Conservation (phyloP, 495 filamentous ascomycete species). For the Baudoinia panamericana region DNA sequence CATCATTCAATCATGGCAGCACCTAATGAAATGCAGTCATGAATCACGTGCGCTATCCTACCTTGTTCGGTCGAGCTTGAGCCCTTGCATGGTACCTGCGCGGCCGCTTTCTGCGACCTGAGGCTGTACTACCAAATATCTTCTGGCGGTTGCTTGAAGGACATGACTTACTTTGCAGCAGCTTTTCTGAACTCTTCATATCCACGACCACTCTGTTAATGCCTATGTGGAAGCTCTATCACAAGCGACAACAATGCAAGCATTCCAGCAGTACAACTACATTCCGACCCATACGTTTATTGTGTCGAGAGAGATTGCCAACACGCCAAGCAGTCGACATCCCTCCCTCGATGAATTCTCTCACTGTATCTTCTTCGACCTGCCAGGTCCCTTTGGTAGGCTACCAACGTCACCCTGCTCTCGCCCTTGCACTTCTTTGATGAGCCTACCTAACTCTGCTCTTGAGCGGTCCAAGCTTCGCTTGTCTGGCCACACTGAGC, state of each 20-base stretch:
- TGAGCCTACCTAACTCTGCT: conserved; percentile 2
- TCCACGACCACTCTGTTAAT: neutral
- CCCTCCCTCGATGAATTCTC: conserved; percentile 4
- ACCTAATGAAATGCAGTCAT: too few relatives aligned
- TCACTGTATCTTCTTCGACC: conserved; percentile 10
- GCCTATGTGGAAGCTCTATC: too few relatives aligned
- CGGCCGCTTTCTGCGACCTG: conserved; percentile 6
- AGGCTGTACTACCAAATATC: conserved; percentile 10
- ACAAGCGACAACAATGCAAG: conserved; percentile 2
- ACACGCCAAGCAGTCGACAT: conserved; percentile 11
- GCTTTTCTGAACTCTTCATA: neutral
- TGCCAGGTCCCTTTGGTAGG: too few relatives aligned
- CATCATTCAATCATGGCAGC: too few relatives aligned
- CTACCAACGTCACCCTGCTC: conserved; percentile 12
- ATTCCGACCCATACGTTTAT: conserved; percentile 6
- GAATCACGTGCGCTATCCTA: too few relatives aligned
- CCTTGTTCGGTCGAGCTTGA: neutral
- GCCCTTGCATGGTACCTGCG: conserved; percentile 4
- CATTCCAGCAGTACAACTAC: conserved; percentile 4
- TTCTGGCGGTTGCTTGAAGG: too few relatives aligned
- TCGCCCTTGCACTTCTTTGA: conserved; percentile 14
- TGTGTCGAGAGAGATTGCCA: conserved; percentile 16
- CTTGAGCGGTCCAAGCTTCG: conserved; percentile 3
- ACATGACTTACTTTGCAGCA: too few relatives aligned
- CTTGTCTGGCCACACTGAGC: neutral